Conservation (phyloP, 73 alveolate species). For the Breviolum minutum region DNA sequence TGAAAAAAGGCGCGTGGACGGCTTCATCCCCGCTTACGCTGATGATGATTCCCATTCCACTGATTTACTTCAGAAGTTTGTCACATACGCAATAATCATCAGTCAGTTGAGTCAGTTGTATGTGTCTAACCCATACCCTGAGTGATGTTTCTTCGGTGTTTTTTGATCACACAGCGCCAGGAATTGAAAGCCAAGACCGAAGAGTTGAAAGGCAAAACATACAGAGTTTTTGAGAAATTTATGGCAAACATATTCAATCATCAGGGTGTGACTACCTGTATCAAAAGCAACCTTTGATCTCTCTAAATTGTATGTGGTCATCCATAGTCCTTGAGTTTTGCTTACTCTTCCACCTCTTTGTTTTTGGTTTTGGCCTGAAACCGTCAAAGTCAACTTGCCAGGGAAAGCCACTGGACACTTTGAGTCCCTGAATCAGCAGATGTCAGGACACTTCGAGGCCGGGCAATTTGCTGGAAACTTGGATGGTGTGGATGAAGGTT, state of each 20-base stretch:
- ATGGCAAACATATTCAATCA: no score
- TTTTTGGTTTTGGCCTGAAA: background rate
- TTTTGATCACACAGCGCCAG: background rate
- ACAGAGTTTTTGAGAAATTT: no score
- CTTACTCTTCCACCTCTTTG: background rate
- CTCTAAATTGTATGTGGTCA: background rate
- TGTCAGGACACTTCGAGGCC: constrained; percentile 47
- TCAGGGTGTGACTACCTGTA: no score
- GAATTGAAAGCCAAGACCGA: constrained; percentile 33
- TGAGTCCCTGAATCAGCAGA: constrained; percentile 30
- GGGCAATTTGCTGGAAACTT: background rate
- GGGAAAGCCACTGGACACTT: constrained; percentile 16
- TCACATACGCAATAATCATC: no score
- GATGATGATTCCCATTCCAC: no score
- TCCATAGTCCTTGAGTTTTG: background rate
- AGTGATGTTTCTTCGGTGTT: background rate
- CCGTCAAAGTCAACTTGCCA: background rate
- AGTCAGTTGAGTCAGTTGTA: no score
- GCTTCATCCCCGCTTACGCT: no score
- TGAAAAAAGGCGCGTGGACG: no score
- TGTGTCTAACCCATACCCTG: no score
- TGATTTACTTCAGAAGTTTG: no score
- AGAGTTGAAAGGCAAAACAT: background rate
- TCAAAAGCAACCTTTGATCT: background rate
- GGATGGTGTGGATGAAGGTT: background rate